Evolutionary conservation across 2,329 filamentous ascomycete genomes (phyloP).

Genomic region (Botryotinia narcissicola): DNA sequence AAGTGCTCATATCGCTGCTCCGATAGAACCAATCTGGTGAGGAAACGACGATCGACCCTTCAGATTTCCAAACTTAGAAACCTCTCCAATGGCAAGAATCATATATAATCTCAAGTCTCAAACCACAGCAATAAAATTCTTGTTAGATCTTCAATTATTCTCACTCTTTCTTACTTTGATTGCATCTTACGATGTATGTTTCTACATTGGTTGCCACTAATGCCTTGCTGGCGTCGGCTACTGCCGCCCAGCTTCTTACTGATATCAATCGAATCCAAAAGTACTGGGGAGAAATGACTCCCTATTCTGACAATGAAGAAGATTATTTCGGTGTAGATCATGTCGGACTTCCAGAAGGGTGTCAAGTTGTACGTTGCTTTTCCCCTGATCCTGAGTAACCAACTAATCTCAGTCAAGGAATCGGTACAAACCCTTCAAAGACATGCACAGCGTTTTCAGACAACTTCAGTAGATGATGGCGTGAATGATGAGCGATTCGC

Average conservation of each 20-base stretch:
- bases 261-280: slow-evolving; percentile 37
- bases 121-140: not conserved
- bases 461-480: slow-evolving; percentile 45
- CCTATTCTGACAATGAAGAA: slow-evolving; percentile 47
- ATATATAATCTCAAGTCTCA: slow-evolving; percentile 2
- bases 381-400: not conserved
- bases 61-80: not conserved
- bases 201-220: slow-evolving; percentile 9
- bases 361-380: slow-evolving; percentile 45
- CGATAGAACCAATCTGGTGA: not conserved
- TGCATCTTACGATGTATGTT: slow-evolving; percentile 7
- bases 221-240: slow-evolving; percentile 5
- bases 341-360: slow-evolving; percentile 50
- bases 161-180: not conserved
- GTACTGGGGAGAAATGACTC: slow-evolving; percentile 48
- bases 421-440: slow-evolving; percentile 51
- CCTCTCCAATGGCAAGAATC: not conserved
- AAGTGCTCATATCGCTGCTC: not conserved
- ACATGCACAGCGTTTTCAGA: slow-evolving; percentile 54
- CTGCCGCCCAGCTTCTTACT: slow-evolving; percentile 28
- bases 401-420: slow-evolving; percentile 24
- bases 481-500: slow-evolving; percentile 49
- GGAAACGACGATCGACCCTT: not conserved
- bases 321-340: slow-evolving; percentile 48
- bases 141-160: not conserved